A percentile compares a stretch with the other conserved stretches of the same genome.
phyloP scores from a whole-genome alignment of 2,329 filamentous ascomycete genomes.

The Graphilbum ipis-grandicollis region DNA sequence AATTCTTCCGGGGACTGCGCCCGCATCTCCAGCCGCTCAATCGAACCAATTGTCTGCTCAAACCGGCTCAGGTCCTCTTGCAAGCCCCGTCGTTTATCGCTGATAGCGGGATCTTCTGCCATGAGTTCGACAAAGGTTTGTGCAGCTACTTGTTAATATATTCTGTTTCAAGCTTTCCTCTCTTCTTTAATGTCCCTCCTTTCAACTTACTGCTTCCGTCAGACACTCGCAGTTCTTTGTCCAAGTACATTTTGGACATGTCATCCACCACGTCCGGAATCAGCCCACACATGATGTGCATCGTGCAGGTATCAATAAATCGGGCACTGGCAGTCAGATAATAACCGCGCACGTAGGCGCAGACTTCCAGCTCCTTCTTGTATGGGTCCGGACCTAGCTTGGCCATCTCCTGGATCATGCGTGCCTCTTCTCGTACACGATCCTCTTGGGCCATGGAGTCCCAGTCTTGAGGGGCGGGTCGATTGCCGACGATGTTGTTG shows the following conservation, averaged over 20 bases:
- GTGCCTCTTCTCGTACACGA: constrained; percentile 22
- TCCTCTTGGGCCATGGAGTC: constrained; percentile 31
- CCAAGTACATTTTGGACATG: constrained; percentile 23
- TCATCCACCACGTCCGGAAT: constrained; percentile 23
- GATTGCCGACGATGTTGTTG: too few relatives aligned
- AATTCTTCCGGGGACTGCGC: background rate
- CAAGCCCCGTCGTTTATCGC: constrained; percentile 13
- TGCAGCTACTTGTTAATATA: too few relatives aligned
- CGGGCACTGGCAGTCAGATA: constrained; percentile 49
- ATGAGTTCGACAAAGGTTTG: constrained; percentile 16
- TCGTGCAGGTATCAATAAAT: constrained; percentile 39
- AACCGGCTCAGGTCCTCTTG: constrained; percentile 17
- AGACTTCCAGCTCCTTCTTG: constrained; percentile 39
- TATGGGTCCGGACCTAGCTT: constrained; percentile 42
- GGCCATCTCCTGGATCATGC: constrained; percentile 21
- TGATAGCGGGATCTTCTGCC: constrained; percentile 19
- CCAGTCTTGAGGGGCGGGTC: constrained; percentile 19
- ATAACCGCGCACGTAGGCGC: constrained; percentile 48
- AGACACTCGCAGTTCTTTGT: constrained; percentile 24
- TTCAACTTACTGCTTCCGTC: constrained; percentile 14
- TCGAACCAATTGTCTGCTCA: constrained; percentile 16
- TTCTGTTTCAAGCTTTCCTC: too few relatives aligned
- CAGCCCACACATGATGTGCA: constrained; percentile 30
- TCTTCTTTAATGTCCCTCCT: too few relatives aligned
- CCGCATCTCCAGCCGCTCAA: constrained; percentile 15